phyloP scores from a whole-genome alignment of 768 basidiomycete species.

The Termitomyces eurrhizus region DNA sequence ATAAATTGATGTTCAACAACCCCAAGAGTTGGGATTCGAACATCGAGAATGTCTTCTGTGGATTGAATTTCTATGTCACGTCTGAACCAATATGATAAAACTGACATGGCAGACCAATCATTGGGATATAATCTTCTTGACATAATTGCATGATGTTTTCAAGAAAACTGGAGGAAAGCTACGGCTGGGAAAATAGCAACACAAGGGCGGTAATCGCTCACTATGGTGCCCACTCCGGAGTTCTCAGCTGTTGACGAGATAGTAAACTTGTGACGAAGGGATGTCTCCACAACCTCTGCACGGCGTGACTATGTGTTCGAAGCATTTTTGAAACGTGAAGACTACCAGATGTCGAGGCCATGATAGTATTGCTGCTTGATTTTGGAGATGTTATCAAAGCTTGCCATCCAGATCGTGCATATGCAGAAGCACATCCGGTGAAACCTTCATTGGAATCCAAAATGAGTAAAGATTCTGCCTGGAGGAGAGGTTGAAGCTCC shows the following conservation, averaged over 20 bases:
- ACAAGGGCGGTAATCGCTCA: slow-evolving; percentile 42
- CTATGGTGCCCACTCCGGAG: slow-evolving; percentile 78
- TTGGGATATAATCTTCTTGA: slow-evolving; percentile 64
- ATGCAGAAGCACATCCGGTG: slow-evolving; percentile 13
- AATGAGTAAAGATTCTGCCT: too few species aligned
- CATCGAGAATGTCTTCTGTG: slow-evolving; percentile 61
- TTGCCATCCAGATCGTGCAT: slow-evolving; percentile 17
- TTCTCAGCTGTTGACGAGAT: slow-evolving; percentile 50
- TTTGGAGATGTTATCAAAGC: slow-evolving; percentile 9
- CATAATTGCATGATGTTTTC: slow-evolving; percentile 60
- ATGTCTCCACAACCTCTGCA: slow-evolving; percentile 65
- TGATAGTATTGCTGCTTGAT: slow-evolving; percentile 10
- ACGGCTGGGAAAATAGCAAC: background rate
- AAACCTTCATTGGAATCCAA: slow-evolving; percentile 16
- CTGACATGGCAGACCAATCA: slow-evolving; percentile 48
- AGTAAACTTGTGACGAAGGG: slow-evolving; percentile 22
- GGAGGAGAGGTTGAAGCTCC: too few species aligned
- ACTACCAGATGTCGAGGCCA: slow-evolving; percentile 5
- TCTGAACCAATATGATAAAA: background rate
- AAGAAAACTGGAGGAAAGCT: slow-evolving; percentile 50
- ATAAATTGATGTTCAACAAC: too few species aligned
- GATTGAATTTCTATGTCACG: background rate
- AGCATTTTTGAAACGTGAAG: slow-evolving; percentile 46
- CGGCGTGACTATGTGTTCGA: slow-evolving; percentile 38
- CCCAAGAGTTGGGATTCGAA: too few species aligned